These are phyloP conservation scores for Podaxis sp. DNA, from an alignment of 768 basidiomycete genomes.

Conservation along the genomic window DNA sequence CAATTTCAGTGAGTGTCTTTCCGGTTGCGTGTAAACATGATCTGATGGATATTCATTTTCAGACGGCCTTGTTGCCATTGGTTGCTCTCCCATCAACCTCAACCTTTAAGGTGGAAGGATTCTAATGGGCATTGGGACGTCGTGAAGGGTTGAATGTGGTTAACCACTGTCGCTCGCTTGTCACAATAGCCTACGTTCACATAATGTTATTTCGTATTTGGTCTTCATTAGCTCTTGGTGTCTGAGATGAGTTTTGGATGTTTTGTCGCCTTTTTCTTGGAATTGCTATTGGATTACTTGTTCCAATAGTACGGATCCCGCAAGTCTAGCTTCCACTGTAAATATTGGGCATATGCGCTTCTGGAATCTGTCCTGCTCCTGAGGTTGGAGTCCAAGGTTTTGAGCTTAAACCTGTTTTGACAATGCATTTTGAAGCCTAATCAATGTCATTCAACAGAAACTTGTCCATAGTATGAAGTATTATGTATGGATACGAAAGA, in stretches of 20 bases:
- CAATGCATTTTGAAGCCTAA: too few relatives aligned
- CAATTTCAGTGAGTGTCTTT: conserved; percentile 7
- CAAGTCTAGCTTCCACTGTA: too few relatives aligned
- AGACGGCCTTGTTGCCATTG: neutral
- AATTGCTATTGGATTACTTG: too few relatives aligned
- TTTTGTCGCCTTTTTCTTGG: too few relatives aligned
- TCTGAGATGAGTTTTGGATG: too few relatives aligned
- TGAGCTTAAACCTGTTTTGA: too few relatives aligned
- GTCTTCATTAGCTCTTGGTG: neutral
- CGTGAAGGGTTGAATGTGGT: neutral
- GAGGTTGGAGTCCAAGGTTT: too few relatives aligned
- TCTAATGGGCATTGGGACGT: neutral
- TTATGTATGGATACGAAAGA: neutral
- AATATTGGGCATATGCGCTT: too few relatives aligned
- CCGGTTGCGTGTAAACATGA: neutral
- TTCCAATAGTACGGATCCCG: too few relatives aligned
- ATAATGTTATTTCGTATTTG: neutral
- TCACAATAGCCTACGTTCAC: neutral
- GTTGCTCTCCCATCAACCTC: neutral
- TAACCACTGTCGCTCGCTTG: neutral
- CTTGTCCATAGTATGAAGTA: neutral
- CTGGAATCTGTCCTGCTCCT: too few relatives aligned
- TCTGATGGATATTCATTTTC: neutral
- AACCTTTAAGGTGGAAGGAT: neutral
- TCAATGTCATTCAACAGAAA: neutral